These are phyloP conservation scores for Coprinopsis cinerea DNA, from an alignment of 768 basidiomycete species.

Conservation along the genomic window DNA sequence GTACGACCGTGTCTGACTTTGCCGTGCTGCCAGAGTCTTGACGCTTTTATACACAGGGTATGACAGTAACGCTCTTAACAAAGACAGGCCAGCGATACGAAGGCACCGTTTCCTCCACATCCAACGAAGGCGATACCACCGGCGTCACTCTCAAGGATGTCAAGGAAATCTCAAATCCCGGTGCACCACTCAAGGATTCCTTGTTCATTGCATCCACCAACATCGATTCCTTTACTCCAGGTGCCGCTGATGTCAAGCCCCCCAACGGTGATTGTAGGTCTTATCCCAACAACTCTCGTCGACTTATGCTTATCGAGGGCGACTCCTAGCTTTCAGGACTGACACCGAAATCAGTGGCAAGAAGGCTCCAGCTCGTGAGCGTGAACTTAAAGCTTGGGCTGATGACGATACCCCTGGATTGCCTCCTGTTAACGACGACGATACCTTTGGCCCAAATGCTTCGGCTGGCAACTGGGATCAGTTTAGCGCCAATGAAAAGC, in stretches of 20 bases:
- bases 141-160: constrained; percentile 76
- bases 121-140: constrained; percentile 56
- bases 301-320: background rate
- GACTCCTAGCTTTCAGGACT: background rate
- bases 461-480: constrained; percentile 71
- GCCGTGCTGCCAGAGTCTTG: constrained; percentile 6
- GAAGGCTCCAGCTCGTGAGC: constrained; percentile 49
- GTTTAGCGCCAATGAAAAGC: constrained; percentile 86
- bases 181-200: constrained; percentile 63
- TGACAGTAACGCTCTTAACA: constrained; percentile 69
- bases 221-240: constrained; percentile 69
- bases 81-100: constrained; percentile 71
- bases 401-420: constrained; percentile 33
- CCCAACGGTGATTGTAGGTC: constrained; percentile 69
- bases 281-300: background rate
- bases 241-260: constrained; percentile 64
- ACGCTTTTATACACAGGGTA: constrained; percentile 43
- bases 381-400: constrained; percentile 80
- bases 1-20: constrained; percentile 36
- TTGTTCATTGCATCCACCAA: constrained; percentile 67
- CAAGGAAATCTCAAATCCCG: constrained; percentile 63
- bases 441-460: constrained; percentile 53
- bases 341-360: constrained; percentile 47
- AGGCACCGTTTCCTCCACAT: constrained; percentile 60
- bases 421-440: constrained; percentile 43